Percentiles rank a stretch among this genome's conserved stretches.
phyloP scores from a whole-genome alignment of 768 basidiomycete species.

The Tricholoma matsutake region DNA sequence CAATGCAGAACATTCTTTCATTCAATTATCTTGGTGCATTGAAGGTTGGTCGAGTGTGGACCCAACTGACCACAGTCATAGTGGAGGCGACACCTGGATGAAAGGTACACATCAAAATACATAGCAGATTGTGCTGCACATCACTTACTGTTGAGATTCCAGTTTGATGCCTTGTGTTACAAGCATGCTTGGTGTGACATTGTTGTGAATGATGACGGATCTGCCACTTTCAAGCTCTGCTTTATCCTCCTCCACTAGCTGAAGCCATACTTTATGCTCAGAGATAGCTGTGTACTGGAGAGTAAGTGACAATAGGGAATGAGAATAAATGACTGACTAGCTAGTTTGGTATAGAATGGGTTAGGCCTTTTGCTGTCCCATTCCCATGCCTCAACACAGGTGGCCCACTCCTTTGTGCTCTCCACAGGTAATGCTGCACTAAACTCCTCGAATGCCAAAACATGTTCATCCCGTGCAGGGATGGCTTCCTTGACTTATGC shows the following conservation, averaged over 20 bases:
- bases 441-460: too few species aligned
- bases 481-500: too few species aligned
- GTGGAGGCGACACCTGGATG: too few species aligned
- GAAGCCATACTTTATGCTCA: slow-evolving; percentile 5
- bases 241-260: slow-evolving; percentile 10
- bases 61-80: neutral
- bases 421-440: slow-evolving; percentile 24
- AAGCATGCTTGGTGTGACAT: slow-evolving; percentile 18
- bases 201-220: slow-evolving; percentile 2
- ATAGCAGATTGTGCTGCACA: neutral
- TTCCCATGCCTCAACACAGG: too few species aligned
- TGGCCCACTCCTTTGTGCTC: neutral
- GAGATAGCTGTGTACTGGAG: slow-evolving; percentile 6
- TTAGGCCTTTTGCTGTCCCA: too few species aligned
- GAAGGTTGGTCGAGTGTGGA: slow-evolving; percentile 14
- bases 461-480: too few species aligned
- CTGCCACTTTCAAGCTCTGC: neutral
- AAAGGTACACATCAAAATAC: neutral
- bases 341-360: too few species aligned
- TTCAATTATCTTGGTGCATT: slow-evolving; percentile 5
- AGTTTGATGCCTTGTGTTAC: slow-evolving; percentile 19
- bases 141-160: neutral
- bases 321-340: too few species aligned
- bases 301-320: neutral
- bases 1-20: slow-evolving; percentile 3